Base-by-base conservation (phyloP, 1,139 yeast genomes). In the Debaryomyces sp. region DNA sequence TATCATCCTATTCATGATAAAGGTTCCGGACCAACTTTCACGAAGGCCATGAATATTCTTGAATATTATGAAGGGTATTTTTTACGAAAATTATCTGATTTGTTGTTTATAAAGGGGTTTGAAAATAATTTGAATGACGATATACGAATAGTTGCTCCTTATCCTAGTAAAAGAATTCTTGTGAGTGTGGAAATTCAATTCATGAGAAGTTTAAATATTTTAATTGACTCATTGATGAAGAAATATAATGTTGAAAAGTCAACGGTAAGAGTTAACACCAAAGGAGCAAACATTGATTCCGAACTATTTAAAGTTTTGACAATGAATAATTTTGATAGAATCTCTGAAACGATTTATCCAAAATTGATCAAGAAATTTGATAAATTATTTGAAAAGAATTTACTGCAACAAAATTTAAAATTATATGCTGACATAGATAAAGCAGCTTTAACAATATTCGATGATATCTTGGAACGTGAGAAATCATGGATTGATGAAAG, bases 171-270 rank as follows among this genome's bases (percentile, higher is more conserved):
- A 49, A 61, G 77, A 46, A 66, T 68, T 44, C 59, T 76, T 46
- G 75, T 75, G 1, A 71, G 78, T 51, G 63, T 76, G 48, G 81
- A 76, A 56, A 75, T 76, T 44, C 81, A 76, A 54, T 76, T 76
- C 53, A 73, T 76, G 75, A 62, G 81, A 59, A 71, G 77, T 56
- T 64, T 76, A 57, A 73, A 72, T 44, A 71, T 74, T 23, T 54
- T 75, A 5, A 64, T 74, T 39, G 80, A 76, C 48, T 73, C 80
- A 1, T 64, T 75, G 21, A 72, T 76, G 73, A 76, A 76, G 53
- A 68, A 64, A 52, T 76, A 73, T 51, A 67, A 66, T 33, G 60
- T 71, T 10, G 80, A 76, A 50, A 61, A 72, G 47, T 32, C 49
- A 13, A 45, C 32, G 12, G 35, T 12, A 6, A 26, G 26, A 12